Percentiles rank a stretch among this genome's conserved stretches.
Evolutionary conservation across 257 asterid species (phyloP).

Genomic region (Solanum habrochaites): DNA sequence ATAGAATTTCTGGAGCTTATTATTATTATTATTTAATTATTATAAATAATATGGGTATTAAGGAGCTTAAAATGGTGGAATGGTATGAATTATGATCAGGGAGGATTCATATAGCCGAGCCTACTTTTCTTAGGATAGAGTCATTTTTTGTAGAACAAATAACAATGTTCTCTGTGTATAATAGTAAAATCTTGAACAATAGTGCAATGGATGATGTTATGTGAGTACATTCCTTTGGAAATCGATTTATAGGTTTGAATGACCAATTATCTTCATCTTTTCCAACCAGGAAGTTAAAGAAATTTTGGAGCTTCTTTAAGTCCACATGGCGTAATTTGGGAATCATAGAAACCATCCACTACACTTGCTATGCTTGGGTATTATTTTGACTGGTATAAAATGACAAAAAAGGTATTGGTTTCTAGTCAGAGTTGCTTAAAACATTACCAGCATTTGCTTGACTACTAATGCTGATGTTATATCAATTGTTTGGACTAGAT

Average conservation of each 20-base stretch:
- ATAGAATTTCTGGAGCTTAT: not conserved
- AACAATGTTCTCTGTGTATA: not conserved
- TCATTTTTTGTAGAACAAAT: not conserved
- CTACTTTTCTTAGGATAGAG: not conserved
- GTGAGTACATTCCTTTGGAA: not conserved
- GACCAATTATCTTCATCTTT: not conserved
- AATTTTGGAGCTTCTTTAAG: slow-evolving; percentile 93
- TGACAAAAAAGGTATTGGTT: not conserved
- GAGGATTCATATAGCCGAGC: not conserved
- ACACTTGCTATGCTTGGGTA: slow-evolving; percentile 91
- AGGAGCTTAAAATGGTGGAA: not conserved
- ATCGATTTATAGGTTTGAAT: not conserved
- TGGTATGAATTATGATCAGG: not conserved
- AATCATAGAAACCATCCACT: slow-evolving; percentile 83
- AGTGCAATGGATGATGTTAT: not conserved
- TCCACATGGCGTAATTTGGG: slow-evolving; percentile 90
- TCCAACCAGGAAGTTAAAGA: slow-evolving; percentile 87
- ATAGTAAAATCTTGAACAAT: not conserved
- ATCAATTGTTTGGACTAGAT: not conserved
- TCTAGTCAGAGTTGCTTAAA: not conserved
- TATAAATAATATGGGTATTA: not conserved
- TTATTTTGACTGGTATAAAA: slow-evolving; percentile 73
- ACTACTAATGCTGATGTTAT: not conserved
- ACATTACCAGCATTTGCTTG: not conserved
- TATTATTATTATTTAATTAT: not conserved